Evolutionary conservation across 2,329 filamentous ascomycete species (phyloP).

Genomic region (Ophiostoma novo-ulmi): DNA sequence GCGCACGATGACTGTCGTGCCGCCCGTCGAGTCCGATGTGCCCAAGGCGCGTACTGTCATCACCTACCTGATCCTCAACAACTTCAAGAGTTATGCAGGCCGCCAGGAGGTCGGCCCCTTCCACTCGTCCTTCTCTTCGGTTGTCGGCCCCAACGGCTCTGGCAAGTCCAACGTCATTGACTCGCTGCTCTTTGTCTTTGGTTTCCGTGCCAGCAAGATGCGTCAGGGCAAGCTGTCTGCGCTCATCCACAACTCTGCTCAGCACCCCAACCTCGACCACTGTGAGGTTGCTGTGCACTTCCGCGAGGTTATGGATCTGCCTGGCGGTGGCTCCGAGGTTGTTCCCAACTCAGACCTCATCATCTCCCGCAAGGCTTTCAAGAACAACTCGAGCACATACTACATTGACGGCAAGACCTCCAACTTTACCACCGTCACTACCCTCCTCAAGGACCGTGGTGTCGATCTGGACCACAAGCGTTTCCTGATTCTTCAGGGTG

Average conservation of each 20-base stretch:
- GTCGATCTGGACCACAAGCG: slow-evolving; percentile 97
- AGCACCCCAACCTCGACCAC: slow-evolving; percentile 75
- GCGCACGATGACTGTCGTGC: slow-evolving; percentile 60
- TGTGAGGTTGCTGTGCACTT: slow-evolving; percentile 98
- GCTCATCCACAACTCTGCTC: slow-evolving; percentile 92
- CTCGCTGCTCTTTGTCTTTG: slow-evolving; percentile 96
- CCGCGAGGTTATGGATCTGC: slow-evolving; percentile 84
- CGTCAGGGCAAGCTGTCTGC: slow-evolving; percentile 97
- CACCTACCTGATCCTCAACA: slow-evolving; percentile 83
- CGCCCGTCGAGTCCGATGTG: slow-evolving; percentile 63
- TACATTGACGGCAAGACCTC: slow-evolving; percentile 89
- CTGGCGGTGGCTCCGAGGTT: slow-evolving; percentile 66
- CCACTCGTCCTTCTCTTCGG: slow-evolving; percentile 93
- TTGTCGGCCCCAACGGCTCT: slow-evolving; percentile 95
- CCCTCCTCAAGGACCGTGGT: slow-evolving; percentile 76
- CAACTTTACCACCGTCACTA: slow-evolving; percentile 87
- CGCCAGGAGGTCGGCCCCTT: slow-evolving; percentile 94
- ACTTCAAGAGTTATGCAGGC: slow-evolving; percentile 99
- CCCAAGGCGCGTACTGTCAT: slow-evolving; percentile 88
- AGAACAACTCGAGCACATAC: slow-evolving; percentile 97
- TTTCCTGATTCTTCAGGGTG: slow-evolving; percentile 93
- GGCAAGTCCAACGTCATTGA: slow-evolving; percentile 99
- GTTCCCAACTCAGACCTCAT: slow-evolving; percentile 80
- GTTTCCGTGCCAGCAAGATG: slow-evolving; percentile 99
- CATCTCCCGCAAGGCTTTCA: slow-evolving; percentile 89